Evolutionary conservation across 148 eudicot genomes (phyloP), one percentile per base, ranked within the genome.

Genomic region (Arctostaphylos glauca): DNA sequence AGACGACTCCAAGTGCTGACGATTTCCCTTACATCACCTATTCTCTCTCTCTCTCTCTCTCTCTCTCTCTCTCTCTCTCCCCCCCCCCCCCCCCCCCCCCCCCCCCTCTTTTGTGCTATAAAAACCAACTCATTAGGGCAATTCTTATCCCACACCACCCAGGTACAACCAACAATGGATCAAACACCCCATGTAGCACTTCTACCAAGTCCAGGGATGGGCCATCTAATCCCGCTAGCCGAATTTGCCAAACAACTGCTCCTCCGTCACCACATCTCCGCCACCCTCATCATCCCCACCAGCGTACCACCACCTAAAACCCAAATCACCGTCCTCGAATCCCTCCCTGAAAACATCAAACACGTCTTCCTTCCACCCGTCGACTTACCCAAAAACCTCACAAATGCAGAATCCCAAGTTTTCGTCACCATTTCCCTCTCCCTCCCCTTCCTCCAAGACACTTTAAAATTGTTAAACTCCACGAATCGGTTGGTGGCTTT

Each of bases 181-280:
- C 38, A 31, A 31, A 31, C 38, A 31, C 38, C 67, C 23, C 67
- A 68, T 31, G 44, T 68, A 68, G 70, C 78, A 1, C 64, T 88
- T 13, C 70, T 88, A 23, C 80, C 88, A 2, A 81, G 87, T 73
- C 90, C 86, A 3, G 89, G 90, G 3, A 80, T 85, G 78, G 90
- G 88, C 74, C 87, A 88, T 55, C 46, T 88, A 59, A 81, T 83
- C 84, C 87, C 89, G 1, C 10, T 81, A 44, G 8, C 67, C 14
- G 71, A 88, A 23, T 79, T 85, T 12, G 90, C 88, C 81, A 83
- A 81, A 44, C 86, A 66, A 64, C 86, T 88, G 16, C 15, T 54
- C 38, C 38, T 0, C 49, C 6, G 62, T 5, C 80, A 76, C 79
- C 67, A 60, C 67, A 6, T 60, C 67, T 60, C 67, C 67, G 23